Evolutionary conservation across 73 alveolate species (phyloP).

Genomic region (Breviolum minutum): DNA sequence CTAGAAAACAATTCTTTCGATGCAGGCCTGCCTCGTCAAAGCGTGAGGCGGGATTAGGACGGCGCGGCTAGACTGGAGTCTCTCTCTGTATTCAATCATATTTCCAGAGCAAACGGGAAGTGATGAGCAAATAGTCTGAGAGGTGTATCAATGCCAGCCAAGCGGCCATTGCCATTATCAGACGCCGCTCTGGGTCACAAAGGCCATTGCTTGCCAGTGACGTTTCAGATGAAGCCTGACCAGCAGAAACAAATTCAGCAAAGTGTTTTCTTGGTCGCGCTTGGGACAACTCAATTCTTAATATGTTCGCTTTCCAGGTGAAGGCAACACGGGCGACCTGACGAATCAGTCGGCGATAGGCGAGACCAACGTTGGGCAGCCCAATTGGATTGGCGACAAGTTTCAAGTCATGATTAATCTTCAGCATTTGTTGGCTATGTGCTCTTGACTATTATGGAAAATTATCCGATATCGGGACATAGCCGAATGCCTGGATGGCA

Average conservation of each 20-base stretch:
- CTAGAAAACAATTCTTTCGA: too few relatives aligned
- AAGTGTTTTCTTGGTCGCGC: not conserved
- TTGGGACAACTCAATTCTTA: not conserved
- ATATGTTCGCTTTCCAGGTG: not conserved
- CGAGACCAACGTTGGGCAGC: slow-evolving; percentile 54
- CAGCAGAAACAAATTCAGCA: not conserved
- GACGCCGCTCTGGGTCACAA: slow-evolving; percentile 94
- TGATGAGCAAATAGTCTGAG: too few relatives aligned
- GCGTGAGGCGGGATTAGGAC: not conserved
- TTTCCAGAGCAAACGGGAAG: too few relatives aligned
- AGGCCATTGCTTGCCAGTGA: not conserved
- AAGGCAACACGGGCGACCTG: slow-evolving; percentile 40
- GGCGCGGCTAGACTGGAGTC: not conserved
- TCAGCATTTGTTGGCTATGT: too few relatives aligned
- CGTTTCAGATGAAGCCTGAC: too few relatives aligned
- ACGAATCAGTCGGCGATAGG: slow-evolving; percentile 84
- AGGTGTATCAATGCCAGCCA: slow-evolving; percentile 88
- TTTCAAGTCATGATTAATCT: too few relatives aligned
- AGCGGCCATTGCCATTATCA: slow-evolving; percentile 81
- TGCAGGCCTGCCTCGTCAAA: slow-evolving; percentile 72
- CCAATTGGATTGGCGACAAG: not conserved
- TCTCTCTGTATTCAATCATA: not conserved
- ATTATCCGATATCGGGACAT: too few relatives aligned
- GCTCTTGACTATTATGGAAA: not conserved
- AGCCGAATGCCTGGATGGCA: too few relatives aligned